phyloP scores from a whole-genome alignment of 129 eudicot species.

The Artemisia tridentata region DNA sequence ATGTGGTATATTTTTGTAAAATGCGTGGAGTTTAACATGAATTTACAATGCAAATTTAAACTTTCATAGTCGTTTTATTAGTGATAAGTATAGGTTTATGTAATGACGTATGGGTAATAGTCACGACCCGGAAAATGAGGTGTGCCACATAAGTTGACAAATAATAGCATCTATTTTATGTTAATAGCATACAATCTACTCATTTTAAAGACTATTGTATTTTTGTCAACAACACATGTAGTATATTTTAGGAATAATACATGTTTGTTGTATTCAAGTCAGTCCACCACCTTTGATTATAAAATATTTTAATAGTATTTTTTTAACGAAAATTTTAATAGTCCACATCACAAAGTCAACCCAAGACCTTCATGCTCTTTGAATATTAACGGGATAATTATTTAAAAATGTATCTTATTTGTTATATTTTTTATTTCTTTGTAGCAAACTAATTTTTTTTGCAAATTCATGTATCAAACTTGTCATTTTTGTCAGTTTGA shows the following conservation, averaged over 20 bases:
- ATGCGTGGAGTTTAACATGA: too few relatives aligned
- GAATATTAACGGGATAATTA: not conserved
- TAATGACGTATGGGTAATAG: not conserved
- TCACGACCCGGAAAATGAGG: not conserved
- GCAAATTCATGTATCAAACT: too few relatives aligned
- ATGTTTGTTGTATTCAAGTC: conserved; percentile 8
- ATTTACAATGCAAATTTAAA: too few relatives aligned
- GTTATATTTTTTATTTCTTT: too few relatives aligned
- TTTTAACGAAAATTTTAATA: not conserved
- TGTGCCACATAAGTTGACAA: conserved; percentile 11
- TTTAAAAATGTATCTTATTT: too few relatives aligned
- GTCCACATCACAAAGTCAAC: conserved; percentile 11
- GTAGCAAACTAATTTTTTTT: too few relatives aligned
- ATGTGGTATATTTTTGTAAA: too few relatives aligned
- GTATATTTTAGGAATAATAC: conserved; percentile 9
- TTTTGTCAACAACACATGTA: conserved; percentile 5
- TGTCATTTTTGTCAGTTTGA: too few relatives aligned
- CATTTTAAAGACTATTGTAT: not conserved
- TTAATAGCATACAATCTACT: conserved; percentile 15
- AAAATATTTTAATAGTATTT: not conserved
- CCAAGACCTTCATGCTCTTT: conserved; percentile 15
- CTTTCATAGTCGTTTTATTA: too few relatives aligned
- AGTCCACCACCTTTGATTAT: not conserved
- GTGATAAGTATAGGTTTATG: too few relatives aligned
- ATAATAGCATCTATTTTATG: not conserved